A percentile compares a stretch with the other conserved stretches of the same genome.
These are phyloP conservation scores for Raffaelea albimanens DNA, from an alignment of 2,329 filamentous ascomycete species.

Conservation along the genomic window DNA sequence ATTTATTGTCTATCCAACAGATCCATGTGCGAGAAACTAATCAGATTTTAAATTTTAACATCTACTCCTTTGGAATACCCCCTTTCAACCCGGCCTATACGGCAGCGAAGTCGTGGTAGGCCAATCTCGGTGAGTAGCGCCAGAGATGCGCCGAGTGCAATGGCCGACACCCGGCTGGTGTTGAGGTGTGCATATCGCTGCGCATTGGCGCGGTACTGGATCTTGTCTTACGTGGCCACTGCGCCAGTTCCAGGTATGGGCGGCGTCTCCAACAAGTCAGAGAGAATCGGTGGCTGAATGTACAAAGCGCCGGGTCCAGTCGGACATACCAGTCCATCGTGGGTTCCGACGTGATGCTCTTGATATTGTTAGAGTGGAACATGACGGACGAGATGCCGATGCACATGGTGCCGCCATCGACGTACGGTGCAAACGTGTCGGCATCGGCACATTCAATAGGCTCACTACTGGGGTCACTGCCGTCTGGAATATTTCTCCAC, in stretches of 20 bases:
- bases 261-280: background rate
- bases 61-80: background rate
- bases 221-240: background rate
- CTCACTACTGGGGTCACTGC: background rate
- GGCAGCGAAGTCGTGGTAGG: background rate
- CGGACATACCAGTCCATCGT: conserved; percentile 1
- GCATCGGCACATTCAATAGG: background rate
- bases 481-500: background rate
- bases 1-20: no score
- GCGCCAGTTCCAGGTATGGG: background rate
- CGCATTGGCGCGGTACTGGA: background rate
- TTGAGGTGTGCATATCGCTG: conserved; percentile 1
- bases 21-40: no score
- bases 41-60: no score
- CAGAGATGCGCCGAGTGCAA: background rate
- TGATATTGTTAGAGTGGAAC: conserved; percentile 2
- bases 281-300: background rate
- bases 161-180: background rate
- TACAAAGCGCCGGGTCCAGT: background rate
- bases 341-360: background rate
- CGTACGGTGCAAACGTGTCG: conserved; percentile 2
- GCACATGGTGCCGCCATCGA: background rate
- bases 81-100: background rate
- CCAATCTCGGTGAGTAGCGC: background rate
- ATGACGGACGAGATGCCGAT: conserved; percentile 1